Percentiles rank a stretch among this genome's conserved stretches.
phyloP scores from a whole-genome alignment of 2,329 filamentous ascomycete species.

The Tolypocladium endophyticum region DNA sequence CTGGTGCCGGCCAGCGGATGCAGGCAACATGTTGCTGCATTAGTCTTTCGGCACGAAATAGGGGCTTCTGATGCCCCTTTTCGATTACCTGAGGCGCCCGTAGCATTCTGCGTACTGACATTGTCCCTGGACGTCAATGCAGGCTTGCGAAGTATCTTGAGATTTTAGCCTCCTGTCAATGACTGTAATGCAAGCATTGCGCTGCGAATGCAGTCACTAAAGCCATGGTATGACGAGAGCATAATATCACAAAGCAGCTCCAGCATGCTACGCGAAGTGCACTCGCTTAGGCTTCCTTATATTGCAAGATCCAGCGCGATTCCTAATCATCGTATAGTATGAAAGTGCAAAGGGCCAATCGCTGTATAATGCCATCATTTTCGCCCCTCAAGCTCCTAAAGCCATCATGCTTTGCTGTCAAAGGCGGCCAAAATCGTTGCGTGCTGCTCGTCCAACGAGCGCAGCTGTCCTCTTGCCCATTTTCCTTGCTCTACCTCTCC shows the following conservation, averaged over 20 bases:
- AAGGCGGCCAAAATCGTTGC: not conserved
- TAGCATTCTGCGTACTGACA: not conserved
- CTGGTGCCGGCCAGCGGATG: not conserved
- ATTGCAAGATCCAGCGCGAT: not conserved
- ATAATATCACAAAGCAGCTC: not conserved
- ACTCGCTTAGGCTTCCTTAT: not conserved
- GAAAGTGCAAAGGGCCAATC: not conserved
- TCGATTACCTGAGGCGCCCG: not conserved
- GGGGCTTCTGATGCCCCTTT: not conserved
- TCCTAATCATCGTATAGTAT: not conserved
- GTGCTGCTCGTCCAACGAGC: not conserved
- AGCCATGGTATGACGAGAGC: too few species aligned
- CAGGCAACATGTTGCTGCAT: not conserved
- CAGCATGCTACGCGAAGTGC: not conserved
- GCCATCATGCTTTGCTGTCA: not conserved
- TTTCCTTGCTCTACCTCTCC: not conserved
- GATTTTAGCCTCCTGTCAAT: too few species aligned
- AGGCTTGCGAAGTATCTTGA: too few species aligned
- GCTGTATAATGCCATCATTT: not conserved
- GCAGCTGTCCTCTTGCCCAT: constrained; percentile 1
- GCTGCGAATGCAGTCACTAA: not conserved
- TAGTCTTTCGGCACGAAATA: not conserved
- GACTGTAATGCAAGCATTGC: not conserved
- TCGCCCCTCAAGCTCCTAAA: not conserved
- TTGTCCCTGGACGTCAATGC: too few species aligned